A percentile compares a stretch with the other conserved stretches of the same genome.
phyloP scores from a whole-genome alignment of 1,284 basidiomycete genomes.

The Cryptococcus depauperatus region DNA sequence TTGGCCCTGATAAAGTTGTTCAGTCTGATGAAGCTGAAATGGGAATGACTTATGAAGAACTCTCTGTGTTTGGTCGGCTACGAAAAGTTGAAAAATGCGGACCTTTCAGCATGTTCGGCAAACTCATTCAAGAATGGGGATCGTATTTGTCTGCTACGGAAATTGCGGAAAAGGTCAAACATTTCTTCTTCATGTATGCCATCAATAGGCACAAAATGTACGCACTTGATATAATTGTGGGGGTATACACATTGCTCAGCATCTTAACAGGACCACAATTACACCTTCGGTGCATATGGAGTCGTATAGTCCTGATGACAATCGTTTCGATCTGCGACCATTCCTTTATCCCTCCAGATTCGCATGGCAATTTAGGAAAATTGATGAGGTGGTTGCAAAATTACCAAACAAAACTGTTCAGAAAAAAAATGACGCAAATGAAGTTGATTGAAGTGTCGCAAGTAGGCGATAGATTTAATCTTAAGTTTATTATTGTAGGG shows the following conservation, averaged over 20 bases:
- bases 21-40: slow-evolving; percentile 97
- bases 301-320: slow-evolving; percentile 93
- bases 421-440: slow-evolving; percentile 24
- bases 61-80: slow-evolving; percentile 84
- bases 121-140: slow-evolving; percentile 89
- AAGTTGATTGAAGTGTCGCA: background rate
- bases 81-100: slow-evolving; percentile 96
- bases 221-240: slow-evolving; percentile 6
- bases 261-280: slow-evolving; percentile 60
- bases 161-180: slow-evolving; percentile 96
- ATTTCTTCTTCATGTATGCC: slow-evolving; percentile 95
- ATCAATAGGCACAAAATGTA: slow-evolving; percentile 96
- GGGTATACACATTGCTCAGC: slow-evolving; percentile 4
- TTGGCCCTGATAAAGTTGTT: slow-evolving; percentile 75
- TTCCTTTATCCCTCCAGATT: slow-evolving; percentile 93
- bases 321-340: slow-evolving; percentile 89
- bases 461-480: too few species aligned
- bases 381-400: slow-evolving; percentile 69
- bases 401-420: slow-evolving; percentile 62
- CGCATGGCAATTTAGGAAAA: slow-evolving; percentile 92
- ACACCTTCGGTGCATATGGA: slow-evolving; percentile 97
- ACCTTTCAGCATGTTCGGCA: slow-evolving; percentile 92
- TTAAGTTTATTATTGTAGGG: too few species aligned
- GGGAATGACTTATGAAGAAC: slow-evolving; percentile 99
- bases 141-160: slow-evolving; percentile 61